These are phyloP conservation scores for Antrodiella citrinella DNA, from an alignment of 768 basidiomycete genomes.

Conservation along the genomic window DNA sequence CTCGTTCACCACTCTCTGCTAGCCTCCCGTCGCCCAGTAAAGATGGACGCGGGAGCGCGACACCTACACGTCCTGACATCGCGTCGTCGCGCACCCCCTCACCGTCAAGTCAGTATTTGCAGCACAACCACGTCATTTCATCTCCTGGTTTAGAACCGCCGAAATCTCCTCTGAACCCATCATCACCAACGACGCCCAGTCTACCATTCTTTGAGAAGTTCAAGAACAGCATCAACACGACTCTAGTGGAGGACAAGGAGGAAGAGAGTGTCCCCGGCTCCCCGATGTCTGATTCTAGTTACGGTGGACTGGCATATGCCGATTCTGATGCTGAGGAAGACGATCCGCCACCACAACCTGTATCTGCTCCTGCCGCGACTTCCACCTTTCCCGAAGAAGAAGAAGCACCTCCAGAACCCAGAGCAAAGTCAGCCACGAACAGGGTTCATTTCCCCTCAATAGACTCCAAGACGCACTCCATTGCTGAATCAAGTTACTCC, in stretches of 20 bases:
- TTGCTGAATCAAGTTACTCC: constrained; percentile 16
- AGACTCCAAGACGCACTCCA: constrained; percentile 4
- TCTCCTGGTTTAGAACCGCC: constrained; percentile 18
- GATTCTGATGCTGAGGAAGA: constrained; percentile 25
- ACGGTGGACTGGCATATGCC: constrained; percentile 30
- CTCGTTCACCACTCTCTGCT: constrained; percentile 18
- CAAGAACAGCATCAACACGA: constrained; percentile 25
- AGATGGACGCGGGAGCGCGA: constrained; percentile 9
- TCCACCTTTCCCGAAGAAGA: neutral
- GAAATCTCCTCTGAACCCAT: constrained; percentile 14
- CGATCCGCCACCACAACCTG: constrained; percentile 7
- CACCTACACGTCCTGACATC: constrained; percentile 12
- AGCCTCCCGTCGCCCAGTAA: constrained; percentile 11
- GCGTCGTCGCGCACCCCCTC: constrained; percentile 10
- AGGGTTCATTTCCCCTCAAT: constrained; percentile 31
- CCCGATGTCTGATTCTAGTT: constrained; percentile 21
- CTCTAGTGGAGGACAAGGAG: constrained; percentile 1
- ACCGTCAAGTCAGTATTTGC: constrained; percentile 8
- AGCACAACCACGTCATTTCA: constrained; percentile 13
- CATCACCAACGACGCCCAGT: constrained; percentile 14
- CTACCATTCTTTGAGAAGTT: constrained; percentile 55
- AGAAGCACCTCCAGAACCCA: neutral
- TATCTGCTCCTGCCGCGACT: constrained; percentile 2
- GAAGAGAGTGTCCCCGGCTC: constrained; percentile 16
- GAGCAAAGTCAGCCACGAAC: constrained; percentile 6